Percentiles rank a stretch among this genome's conserved stretches.
phyloP scores from a whole-genome alignment of 2,329 filamentous ascomycete genomes.

The Fusarium redolens region DNA sequence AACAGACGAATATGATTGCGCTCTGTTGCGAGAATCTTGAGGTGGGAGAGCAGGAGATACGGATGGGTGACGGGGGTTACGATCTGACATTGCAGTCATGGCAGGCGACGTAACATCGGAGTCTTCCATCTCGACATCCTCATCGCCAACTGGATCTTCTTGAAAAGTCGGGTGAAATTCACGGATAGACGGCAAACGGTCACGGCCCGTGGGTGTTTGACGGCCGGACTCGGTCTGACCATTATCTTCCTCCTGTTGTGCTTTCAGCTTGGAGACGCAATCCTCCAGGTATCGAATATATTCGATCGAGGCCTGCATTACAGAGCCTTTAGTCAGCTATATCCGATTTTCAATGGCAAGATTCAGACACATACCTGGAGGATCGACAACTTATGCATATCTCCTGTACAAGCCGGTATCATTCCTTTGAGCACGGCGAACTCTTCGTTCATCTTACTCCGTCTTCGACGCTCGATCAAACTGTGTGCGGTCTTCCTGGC shows the following conservation, averaged over 20 bases:
- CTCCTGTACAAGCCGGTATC: conserved; percentile 94
- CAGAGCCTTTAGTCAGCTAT: conserved; percentile 14
- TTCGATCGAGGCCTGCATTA: conserved; percentile 85
- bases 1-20: conserved; percentile 66
- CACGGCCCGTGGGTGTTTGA: conserved; percentile 43
- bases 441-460: conserved; percentile 99
- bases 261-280: conserved; percentile 84
- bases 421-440: conserved; percentile 93
- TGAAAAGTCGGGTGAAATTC: conserved; percentile 57
- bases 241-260: conserved; percentile 56
- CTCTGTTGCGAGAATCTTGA: conserved; percentile 57
- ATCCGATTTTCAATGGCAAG: neutral
- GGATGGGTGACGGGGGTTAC: conserved; percentile 57
- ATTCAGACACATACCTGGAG: conserved; percentile 74
- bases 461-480: conserved; percentile 86
- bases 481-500: conserved; percentile 97
- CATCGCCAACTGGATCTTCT: conserved; percentile 48
- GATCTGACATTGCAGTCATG: conserved; percentile 50
- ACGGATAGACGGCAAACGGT: conserved; percentile 51
- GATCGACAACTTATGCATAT: conserved; percentile 98
- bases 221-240: conserved; percentile 44
- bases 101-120: conserved; percentile 62
- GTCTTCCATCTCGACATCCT: conserved; percentile 72
- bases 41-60: conserved; percentile 64
- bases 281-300: conserved; percentile 95